These are phyloP conservation scores for Camelina hispida DNA, from an alignment of 345 rosid genomes.

Conservation along the genomic window DNA sequence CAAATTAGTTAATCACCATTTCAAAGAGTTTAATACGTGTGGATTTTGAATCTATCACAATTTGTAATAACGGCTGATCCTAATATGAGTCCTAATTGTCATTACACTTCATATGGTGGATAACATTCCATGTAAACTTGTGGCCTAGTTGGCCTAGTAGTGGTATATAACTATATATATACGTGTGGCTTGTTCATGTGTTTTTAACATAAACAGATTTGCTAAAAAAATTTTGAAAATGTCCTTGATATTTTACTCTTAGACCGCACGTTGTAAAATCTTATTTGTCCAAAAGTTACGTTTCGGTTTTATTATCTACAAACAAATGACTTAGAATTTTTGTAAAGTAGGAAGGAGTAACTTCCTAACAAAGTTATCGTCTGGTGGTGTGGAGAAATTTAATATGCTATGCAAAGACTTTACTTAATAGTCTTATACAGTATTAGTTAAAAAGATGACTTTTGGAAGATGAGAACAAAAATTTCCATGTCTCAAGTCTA, in stretches of 20 bases:
- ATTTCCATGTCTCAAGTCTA: conserved; percentile 25
- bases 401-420: background rate
- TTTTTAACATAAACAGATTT: background rate
- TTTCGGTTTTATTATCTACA: background rate
- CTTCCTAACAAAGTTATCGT: conserved; percentile 5
- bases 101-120: conserved; percentile 4
- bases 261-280: background rate
- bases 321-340: background rate
- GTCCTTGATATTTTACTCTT: background rate
- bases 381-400: conserved; percentile 14
- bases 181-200: too few species aligned
- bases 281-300: background rate
- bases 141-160: too few species aligned
- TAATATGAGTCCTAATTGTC: background rate
- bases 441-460: conserved; percentile 1
- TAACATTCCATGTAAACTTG: too few species aligned
- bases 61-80: conserved; percentile 11
- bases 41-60: background rate
- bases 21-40: conserved; percentile 24
- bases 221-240: background rate
- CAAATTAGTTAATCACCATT: background rate
- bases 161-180: too few species aligned
- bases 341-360: conserved; percentile 10
- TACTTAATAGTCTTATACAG: background rate
- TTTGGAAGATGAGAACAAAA: background rate